These are phyloP conservation scores for Cucurbita moschata DNA, from an alignment of 306 rosid genomes.

Conservation along the genomic window DNA sequence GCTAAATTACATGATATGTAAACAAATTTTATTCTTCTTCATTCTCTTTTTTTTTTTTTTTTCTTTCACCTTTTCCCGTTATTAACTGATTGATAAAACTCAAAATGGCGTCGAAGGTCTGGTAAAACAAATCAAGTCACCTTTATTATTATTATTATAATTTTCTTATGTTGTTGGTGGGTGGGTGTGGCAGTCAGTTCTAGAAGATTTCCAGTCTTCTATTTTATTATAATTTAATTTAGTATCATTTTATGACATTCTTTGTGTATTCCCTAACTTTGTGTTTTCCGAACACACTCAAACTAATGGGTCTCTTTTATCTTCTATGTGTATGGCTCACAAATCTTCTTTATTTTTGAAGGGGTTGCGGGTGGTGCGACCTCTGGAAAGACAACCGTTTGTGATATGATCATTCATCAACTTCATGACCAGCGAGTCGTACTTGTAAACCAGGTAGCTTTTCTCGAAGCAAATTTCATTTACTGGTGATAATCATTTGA, in stretches of 20 bases:
- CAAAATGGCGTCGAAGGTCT: not conserved
- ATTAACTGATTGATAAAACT: not conserved
- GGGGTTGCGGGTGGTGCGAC: constrained; percentile 99
- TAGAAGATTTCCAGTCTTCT: not conserved
- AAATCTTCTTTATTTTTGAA: constrained; percentile 9
- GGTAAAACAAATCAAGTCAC: not conserved
- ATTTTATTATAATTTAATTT: not conserved
- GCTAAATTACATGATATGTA: not conserved
- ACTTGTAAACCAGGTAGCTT: constrained; percentile 77
- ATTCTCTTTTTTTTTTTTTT: not conserved
- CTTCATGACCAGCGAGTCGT: constrained; percentile 97
- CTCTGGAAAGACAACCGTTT: constrained; percentile 92
- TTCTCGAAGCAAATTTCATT: not conserved
- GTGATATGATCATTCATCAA: constrained; percentile 96
- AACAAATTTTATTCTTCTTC: not conserved
- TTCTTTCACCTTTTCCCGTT: not conserved
- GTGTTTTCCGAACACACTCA: not conserved
- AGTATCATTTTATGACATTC: not conserved
- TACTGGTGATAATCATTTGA: not conserved
- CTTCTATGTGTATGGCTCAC: not conserved
- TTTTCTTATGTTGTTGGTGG: not conserved
- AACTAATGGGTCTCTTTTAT: not conserved
- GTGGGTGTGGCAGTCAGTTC: not conserved
- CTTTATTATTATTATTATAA: not conserved
- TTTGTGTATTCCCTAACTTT: not conserved